Evolutionary conservation across 768 basidiomycete species (phyloP).

Genomic region (Suillus alpinus): DNA sequence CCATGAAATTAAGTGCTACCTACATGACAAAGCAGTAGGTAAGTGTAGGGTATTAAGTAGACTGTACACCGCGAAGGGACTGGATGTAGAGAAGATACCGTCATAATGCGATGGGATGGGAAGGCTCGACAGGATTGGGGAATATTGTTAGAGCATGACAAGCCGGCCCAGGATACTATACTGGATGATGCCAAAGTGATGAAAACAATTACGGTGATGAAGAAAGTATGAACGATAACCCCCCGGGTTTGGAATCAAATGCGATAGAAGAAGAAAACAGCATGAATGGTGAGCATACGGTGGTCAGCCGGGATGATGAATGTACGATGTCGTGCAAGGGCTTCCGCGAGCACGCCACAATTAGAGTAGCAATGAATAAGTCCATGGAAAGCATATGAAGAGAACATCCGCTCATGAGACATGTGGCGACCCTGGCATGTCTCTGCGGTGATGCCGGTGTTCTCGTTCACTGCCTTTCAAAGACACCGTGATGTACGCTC

Average conservation of each 20-base stretch:
- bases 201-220: conserved; percentile 29
- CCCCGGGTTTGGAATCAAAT: conserved; percentile 15
- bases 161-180: conserved; percentile 21
- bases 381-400: conserved; percentile 17
- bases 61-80: conserved; percentile 30
- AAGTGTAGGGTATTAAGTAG: conserved; percentile 32
- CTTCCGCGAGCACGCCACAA: conserved; percentile 24
- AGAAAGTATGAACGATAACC: conserved; percentile 26
- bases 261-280: conserved; percentile 19
- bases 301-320: conserved; percentile 18
- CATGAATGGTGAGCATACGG: conserved; percentile 17
- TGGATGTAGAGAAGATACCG: conserved; percentile 19
- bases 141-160: conserved; percentile 27
- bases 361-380: conserved; percentile 10
- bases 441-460: conserved; percentile 39
- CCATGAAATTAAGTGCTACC: conserved; percentile 28
- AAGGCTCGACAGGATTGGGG: conserved; percentile 15
- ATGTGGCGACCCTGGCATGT: conserved; percentile 24
- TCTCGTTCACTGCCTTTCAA: conserved; percentile 75
- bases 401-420: conserved; percentile 26
- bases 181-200: conserved; percentile 26
- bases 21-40: conserved; percentile 31
- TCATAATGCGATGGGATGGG: conserved; percentile 27
- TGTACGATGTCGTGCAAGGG: conserved; percentile 25
- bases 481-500: conserved; percentile 85